Evolutionary conservation across 176 grass and related monocot species (phyloP), one percentile per base, ranked within the genome.

Genomic region (Ampelocalamus luodianensis): DNA sequence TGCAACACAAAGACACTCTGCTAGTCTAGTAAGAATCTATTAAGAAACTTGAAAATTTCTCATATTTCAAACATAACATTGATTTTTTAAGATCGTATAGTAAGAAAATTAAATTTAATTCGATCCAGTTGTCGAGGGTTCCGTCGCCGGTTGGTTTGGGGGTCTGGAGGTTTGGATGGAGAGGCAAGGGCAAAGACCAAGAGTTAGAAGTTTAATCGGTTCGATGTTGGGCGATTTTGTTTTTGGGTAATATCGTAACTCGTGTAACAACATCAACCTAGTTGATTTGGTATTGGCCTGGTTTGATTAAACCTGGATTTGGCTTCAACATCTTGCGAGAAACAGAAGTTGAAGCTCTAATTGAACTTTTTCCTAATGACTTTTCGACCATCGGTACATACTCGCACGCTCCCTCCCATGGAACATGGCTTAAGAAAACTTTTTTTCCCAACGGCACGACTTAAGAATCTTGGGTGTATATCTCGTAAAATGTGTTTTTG

Each of bases 101-200:
- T 24, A 61, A 12, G 3, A 61, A 61, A 58, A 26, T 1, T 61
- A 26, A 61, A 60, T 24, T 60, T 60, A 10, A 5, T 60, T 24
- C 10, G 4, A 24, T 24, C 9, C 0, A 4, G 4, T 3, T 50
- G 0, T 5, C 0, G 1, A 15, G 4, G 13, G 4, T 50, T 15
- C 0, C 15, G 1, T 15, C 4, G 1, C 48, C 0, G 3, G 4
- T 50, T 50, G 48, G 48, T 16, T 4, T 50, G 4, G 1, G 4
- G 48, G 5, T 50, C 14, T 1, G 0, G 13, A 50, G 48, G 14
- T 15, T 16, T 50, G 4, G 4, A 1, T 14, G 4, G 13, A 49
- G 13, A 4, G 4, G 48, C 13, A 49, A 4, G 0, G 13, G 10
- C 9, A 10, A 45, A 11, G 9, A 12, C 0, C 43, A 50, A 16